These are phyloP conservation scores for Gryganskiella cystojenkinii DNA, from an alignment of 192 early-diverging fungal species.

Conservation along the genomic window DNA sequence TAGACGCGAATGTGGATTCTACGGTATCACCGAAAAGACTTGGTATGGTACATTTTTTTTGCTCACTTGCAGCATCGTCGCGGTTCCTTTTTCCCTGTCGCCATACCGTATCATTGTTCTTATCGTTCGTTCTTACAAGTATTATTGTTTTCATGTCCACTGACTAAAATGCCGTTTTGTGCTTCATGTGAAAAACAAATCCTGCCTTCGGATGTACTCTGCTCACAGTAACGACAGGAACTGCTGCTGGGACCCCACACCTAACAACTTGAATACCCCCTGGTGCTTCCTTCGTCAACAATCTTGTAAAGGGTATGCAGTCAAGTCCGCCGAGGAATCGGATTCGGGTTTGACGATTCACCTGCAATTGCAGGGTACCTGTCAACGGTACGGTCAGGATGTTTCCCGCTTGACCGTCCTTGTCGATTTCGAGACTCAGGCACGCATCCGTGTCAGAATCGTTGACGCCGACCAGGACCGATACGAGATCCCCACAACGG, in stretches of 20 bases:
- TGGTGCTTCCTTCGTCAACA: constrained; percentile 45
- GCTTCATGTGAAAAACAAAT: too few relatives aligned
- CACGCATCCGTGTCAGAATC: constrained; percentile 66
- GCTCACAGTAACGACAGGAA: constrained; percentile 12
- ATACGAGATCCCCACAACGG: constrained; percentile 55
- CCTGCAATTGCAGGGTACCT: constrained; percentile 9
- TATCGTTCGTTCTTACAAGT: neutral
- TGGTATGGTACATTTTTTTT: constrained; percentile 14
- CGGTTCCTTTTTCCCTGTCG: neutral
- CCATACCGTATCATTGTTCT: neutral
- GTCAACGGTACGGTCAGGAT: constrained; percentile 56
- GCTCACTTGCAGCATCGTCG: neutral
- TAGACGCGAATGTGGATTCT: constrained; percentile 38
- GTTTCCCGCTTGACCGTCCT: constrained; percentile 54
- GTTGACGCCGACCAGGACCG: constrained; percentile 35
- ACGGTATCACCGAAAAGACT: constrained; percentile 22
- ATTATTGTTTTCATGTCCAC: neutral
- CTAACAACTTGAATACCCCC: constrained; percentile 30
- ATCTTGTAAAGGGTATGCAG: constrained; percentile 32
- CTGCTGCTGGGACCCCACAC: constrained; percentile 43
- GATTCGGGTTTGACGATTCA: constrained; percentile 8
- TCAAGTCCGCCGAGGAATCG: constrained; percentile 14
- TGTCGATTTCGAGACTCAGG: constrained; percentile 62
- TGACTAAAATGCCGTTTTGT: too few relatives aligned
- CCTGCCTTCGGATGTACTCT: too few relatives aligned